phyloP scores from a whole-genome alignment of 2,329 filamentous ascomycete genomes.

The Setomelanomma holmii region DNA sequence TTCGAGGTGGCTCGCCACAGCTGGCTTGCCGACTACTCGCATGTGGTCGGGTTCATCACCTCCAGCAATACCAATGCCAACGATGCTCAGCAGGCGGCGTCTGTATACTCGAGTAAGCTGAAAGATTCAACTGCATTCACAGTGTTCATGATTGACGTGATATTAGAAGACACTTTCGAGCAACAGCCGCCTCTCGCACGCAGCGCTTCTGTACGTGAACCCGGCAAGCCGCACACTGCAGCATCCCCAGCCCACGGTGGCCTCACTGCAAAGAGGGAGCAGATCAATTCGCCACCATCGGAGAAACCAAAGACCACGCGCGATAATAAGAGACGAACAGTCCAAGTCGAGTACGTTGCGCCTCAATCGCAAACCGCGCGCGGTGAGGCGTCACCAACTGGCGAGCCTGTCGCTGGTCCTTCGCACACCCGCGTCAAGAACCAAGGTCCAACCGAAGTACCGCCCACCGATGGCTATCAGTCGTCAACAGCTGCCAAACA shows the following conservation, averaged over 20 bases:
- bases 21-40: constrained; percentile 97
- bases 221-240: constrained; percentile 68
- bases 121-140: neutral
- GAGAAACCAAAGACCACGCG: constrained; percentile 71
- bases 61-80: constrained; percentile 88
- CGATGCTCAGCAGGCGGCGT: constrained; percentile 79
- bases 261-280: constrained; percentile 75
- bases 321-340: constrained; percentile 90
- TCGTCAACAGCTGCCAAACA: constrained; percentile 33
- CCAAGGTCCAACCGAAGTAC: constrained; percentile 51
- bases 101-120: constrained; percentile 61
- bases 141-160: constrained; percentile 14
- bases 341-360: constrained; percentile 97
- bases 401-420: constrained; percentile 32
- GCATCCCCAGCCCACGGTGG: constrained; percentile 61
- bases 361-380: constrained; percentile 85
- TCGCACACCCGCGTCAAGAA: constrained; percentile 60
- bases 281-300: constrained; percentile 71
- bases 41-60: constrained; percentile 95
- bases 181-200: constrained; percentile 72
- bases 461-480: constrained; percentile 46
- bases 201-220: constrained; percentile 91
- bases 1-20: constrained; percentile 98
- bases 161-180: constrained; percentile 62
- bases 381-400: constrained; percentile 60